Conservation (phyloP, 1,139 yeast genomes). For the Taphrina wiesneri region DNA sequence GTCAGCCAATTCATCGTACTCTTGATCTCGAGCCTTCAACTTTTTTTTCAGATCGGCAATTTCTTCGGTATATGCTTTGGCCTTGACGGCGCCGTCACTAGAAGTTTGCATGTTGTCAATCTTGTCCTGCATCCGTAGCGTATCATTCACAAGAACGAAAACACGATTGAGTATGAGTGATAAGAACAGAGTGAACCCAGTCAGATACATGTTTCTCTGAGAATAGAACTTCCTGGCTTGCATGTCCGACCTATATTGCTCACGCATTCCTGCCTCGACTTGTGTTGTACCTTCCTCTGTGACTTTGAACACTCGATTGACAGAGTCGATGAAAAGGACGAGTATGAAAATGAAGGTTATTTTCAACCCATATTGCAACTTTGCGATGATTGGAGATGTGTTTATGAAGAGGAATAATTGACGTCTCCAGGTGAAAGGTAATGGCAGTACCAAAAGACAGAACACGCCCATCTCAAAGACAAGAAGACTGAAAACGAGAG, state of each 20-base stretch:
- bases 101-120: constrained; percentile 40
- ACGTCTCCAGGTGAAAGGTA: constrained; percentile 74
- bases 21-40: constrained; percentile 52
- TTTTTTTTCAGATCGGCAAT: constrained; percentile 55
- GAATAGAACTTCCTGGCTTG: constrained; percentile 92
- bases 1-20: constrained; percentile 63
- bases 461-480: constrained; percentile 79
- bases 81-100: constrained; percentile 43
- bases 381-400: constrained; percentile 68
- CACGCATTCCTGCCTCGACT: constrained; percentile 39
- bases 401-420: constrained; percentile 64
- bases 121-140: constrained; percentile 62
- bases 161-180: constrained; percentile 84
- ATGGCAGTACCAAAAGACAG: constrained; percentile 77
- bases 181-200: constrained; percentile 91
- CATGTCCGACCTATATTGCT: constrained; percentile 66
- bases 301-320: constrained; percentile 76
- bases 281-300: constrained; percentile 53
- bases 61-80: constrained; percentile 43
- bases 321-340: constrained; percentile 82
- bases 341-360: constrained; percentile 74
- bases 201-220: constrained; percentile 93
- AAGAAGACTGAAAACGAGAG: constrained; percentile 69
- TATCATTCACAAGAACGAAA: constrained; percentile 75
- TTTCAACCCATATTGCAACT: constrained; percentile 73